Conservation (phyloP, 768 basidiomycete species). For the Suillus fuscotomentosus region DNA sequence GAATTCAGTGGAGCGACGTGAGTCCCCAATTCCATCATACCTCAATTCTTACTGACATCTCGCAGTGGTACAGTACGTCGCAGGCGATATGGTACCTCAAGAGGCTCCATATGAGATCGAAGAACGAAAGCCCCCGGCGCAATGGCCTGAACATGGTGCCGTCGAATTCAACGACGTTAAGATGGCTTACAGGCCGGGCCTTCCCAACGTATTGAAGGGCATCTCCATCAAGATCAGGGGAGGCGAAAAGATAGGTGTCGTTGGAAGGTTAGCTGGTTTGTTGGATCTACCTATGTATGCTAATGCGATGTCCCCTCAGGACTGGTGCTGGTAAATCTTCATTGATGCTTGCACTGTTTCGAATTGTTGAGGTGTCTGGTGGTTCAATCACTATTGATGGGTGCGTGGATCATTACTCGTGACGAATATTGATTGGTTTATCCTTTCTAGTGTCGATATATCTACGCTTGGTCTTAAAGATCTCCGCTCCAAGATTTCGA, state of each 20-base stretch:
- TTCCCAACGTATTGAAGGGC: constrained; percentile 71
- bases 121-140: constrained; percentile 48
- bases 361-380: constrained; percentile 62
- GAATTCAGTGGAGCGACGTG: constrained; percentile 63
- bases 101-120: constrained; percentile 65
- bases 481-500: constrained; percentile 56
- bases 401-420: constrained; percentile 26
- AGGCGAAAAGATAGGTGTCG: constrained; percentile 78
- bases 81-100: constrained; percentile 48
- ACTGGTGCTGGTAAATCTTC: constrained; percentile 63
- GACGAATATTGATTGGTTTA: neutral
- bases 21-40: constrained; percentile 5
- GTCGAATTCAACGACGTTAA: constrained; percentile 60
- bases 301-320: constrained; percentile 8
- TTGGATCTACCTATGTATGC: neutral
- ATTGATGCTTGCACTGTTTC: constrained; percentile 62
- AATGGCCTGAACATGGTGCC: constrained; percentile 64
- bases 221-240: constrained; percentile 57
- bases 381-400: constrained; percentile 68
- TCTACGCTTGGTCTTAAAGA: constrained; percentile 65
- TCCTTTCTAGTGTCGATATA: constrained; percentile 53
- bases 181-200: constrained; percentile 65
- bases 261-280: constrained; percentile 44
- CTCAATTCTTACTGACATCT: neutral
- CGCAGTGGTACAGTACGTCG: constrained; percentile 55